Base-by-base conservation (phyloP, 306 rosid species). In the Begonia peltatifolia region DNA sequence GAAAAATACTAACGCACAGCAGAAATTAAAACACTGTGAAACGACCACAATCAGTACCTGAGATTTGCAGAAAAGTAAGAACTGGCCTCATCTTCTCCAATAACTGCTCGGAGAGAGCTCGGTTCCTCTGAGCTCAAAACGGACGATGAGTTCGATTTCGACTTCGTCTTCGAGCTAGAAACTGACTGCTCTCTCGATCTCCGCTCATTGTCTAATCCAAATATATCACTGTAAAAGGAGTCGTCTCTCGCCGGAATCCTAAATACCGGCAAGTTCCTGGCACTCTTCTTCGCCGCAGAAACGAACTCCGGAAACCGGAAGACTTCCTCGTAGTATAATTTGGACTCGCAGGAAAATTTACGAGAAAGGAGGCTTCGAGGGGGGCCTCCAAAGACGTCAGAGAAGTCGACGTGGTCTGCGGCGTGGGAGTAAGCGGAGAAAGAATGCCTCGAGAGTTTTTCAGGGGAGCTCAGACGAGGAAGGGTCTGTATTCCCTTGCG, bases 381-480 rank as follows among this genome's bases (percentile, higher is more conserved):
- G 6, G 96, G 96, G 0, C 96, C 96, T 6, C 96, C 96, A 25
- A 79, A 87, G 44, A 87, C 94, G 66, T 87, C 96, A 11, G 83
- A 71, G 52, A 81, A 87, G 63, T 84, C 87, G 2, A 76, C 84
- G 0, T 70, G 72, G 46, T 68, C 66, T 12, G 65, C 58, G 2
- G 69, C 9, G 13, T 56, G 53, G 22, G 71, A 54, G 9, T 47
- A 46, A 6, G 79, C 30, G 63, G 76, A 74, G 14, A 66, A 35
- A 16, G 79, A 59, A 18, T 51, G 63, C 11, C 60, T 43, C 14
- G 71, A 63, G 4, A 61, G 35, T 42, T 68, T 72, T 52, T 76
- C 90, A 35, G 79, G 62, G 6, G 84, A 76, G 42, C 74, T 60
- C 58, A 84, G 72, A 41, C 78, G 74, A 42, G 76, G 80, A 52